Evolutionary conservation across 2,329 filamentous ascomycete genomes (phyloP), one percentile per base, ranked within the genome.

Genomic region (Exophiala mesophila): DNA sequence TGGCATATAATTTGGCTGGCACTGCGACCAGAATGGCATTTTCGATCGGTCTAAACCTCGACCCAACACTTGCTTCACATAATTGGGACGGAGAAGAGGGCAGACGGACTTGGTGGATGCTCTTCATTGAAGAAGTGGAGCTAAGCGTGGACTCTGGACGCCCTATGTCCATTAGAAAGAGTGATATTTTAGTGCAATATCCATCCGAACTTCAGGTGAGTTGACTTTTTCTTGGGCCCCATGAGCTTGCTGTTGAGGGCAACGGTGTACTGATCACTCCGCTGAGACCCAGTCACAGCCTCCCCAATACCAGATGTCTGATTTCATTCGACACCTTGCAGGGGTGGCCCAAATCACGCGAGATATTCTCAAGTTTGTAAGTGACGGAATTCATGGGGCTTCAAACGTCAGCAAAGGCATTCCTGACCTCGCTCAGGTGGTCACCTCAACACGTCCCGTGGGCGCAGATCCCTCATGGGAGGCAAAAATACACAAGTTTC

Each of bases 91-190:
- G 26, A 4, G 26, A 40, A 16, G 28, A 32, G 18, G 37, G n/a
- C 13, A 15, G 24, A 6, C 37, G 37, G 7, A 40, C 37, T 4
- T 40, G 37, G 37, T 40, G 37, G 37, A 5, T 40, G 28, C 4
- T 40, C 16, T 40, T 17, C 15, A 24, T 33, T 16, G 26, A 40
- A 33, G 37, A 40, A 13, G 37, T 40, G 4, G 37, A 40, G 16
- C 21, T 40, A 8, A 31, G 26, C 13, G 4, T 40, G 26, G 37
- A 40, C 19, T 40, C 37, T 24, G 37, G 37, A 15, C 26, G 37
- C 9, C 37, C 37, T 3, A 40, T 40, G 37, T 40, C 37, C 3
- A 19, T 40, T 9, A 13, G 37, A 3, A 40, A 3, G 6, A 15
- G 4, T 5, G 37, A 40, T 8, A 15, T 40, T 3, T 13, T 3